Evolutionary conservation across 2,329 filamentous ascomycete species (phyloP), one percentile per base, ranked within the genome.

Genomic region (Pseudogymnoascus sp.): DNA sequence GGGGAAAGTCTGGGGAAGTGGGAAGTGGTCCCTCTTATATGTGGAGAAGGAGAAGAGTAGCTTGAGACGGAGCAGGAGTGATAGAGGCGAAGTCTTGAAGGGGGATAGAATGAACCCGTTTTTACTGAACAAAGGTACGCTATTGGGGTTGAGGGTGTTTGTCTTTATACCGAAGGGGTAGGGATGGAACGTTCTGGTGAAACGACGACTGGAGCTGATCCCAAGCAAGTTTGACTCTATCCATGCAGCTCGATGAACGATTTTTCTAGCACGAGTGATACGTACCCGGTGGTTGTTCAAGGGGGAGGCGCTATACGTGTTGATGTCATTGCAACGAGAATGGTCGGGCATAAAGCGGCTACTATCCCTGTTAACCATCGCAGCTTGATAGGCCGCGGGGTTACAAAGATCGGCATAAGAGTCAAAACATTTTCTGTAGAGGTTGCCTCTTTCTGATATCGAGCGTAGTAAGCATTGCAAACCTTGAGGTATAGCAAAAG

Each of bases 401-500:
- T n/a, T 18, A 16, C n/a, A 18, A 34, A 18, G 47, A 34, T 57
- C 26, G 10, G 26, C 47, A 57, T 57, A 57, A 57, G 26, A 57
- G n/a, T 12, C 47, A 11, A 57, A 57, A 57, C 5, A 57, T 57
- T 3, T 18, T 34, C 26, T 57, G n/a, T 34, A 57, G 10, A 57
- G n/a, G 47, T 57, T 57, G 47, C 47, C 47, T 57, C 47, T 23
- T 18, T 18, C 47, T 57, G 10, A 34, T 57, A 57, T 31, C 10
- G n/a, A 31, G 12, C 47, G 47, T 34, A 34, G 47, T 10, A 34
- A 57, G 29, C 29, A 11, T 31, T 11, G 29, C 8, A 31, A 31
- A 57, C 47, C 47, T 34, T 57, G 47, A 57, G 47, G 47, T 57
- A 57, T 57, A 34, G 47, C n/a, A 57, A 57, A 57, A 57, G 8